These are phyloP conservation scores for Leccinum arenicola DNA, from an alignment of 768 basidiomycete species.

Conservation along the genomic window DNA sequence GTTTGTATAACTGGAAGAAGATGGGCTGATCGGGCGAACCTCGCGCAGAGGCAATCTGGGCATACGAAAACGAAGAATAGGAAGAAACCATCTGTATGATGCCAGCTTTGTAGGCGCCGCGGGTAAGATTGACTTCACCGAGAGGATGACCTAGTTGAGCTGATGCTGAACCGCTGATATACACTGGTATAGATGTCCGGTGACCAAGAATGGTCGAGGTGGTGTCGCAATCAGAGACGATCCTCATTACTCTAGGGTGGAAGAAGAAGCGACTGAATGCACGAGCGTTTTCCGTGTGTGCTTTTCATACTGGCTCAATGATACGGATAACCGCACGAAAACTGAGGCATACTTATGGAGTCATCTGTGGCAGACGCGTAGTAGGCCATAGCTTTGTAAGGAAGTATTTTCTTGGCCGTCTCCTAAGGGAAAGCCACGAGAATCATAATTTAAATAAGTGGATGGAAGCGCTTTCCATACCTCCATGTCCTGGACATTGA, in stretches of 20 bases:
- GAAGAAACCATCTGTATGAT: constrained; percentile 86
- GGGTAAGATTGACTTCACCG: constrained; percentile 84
- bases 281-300: constrained; percentile 63
- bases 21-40: constrained; percentile 55
- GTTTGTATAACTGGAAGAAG: constrained; percentile 88
- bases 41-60: constrained; percentile 56
- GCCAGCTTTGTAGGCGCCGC: constrained; percentile 58
- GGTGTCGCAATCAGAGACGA: constrained; percentile 62
- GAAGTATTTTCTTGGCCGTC: constrained; percentile 69
- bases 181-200: constrained; percentile 72
- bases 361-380: constrained; percentile 88
- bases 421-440: constrained; percentile 37
- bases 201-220: constrained; percentile 75
- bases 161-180: constrained; percentile 79
- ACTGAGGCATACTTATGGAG: constrained; percentile 57
- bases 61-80: constrained; percentile 68
- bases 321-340: constrained; percentile 11
- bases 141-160: constrained; percentile 83
- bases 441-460: background rate
- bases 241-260: constrained; percentile 73
- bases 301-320: constrained; percentile 35
- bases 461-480: constrained; percentile 31
- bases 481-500: constrained; percentile 83
- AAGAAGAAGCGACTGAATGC: constrained; percentile 87
- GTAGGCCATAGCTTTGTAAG: constrained; percentile 75